phyloP scores from a whole-genome alignment of 2,329 filamentous ascomycete genomes.

The Colletotrichum eremochloae region DNA sequence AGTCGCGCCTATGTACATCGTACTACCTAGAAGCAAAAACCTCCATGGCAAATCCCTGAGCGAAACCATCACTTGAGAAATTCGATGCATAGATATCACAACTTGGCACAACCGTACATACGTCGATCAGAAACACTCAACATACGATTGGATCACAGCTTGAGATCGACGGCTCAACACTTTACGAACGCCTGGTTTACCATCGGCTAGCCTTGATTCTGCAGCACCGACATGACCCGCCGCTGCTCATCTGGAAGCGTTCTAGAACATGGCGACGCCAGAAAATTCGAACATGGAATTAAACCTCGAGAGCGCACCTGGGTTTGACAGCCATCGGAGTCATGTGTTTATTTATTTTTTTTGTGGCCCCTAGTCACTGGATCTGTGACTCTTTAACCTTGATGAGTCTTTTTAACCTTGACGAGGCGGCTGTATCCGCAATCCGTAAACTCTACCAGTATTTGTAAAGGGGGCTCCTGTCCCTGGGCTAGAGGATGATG shows the following conservation, averaged over 20 bases:
- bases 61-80: background rate
- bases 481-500: background rate
- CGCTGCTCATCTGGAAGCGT: background rate
- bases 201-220: background rate
- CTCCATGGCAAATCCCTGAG: background rate
- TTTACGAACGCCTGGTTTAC: background rate
- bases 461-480: background rate
- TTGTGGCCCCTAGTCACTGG: background rate
- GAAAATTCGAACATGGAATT: background rate
- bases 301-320: background rate
- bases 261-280: conserved; percentile 17
- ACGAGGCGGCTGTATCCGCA: conserved; percentile 1
- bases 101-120: background rate
- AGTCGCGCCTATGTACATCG: background rate
- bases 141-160: too few relatives aligned
- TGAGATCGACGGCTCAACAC: background rate
- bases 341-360: background rate
- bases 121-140: background rate
- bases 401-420: background rate
- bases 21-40: background rate
- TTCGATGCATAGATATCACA: background rate
- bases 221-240: background rate
- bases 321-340: background rate
- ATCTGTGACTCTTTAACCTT: background rate
- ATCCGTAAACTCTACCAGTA: background rate